Base-by-base conservation (phyloP, 352 stramenopile species). In the Globisporangium mamillatum region DNA sequence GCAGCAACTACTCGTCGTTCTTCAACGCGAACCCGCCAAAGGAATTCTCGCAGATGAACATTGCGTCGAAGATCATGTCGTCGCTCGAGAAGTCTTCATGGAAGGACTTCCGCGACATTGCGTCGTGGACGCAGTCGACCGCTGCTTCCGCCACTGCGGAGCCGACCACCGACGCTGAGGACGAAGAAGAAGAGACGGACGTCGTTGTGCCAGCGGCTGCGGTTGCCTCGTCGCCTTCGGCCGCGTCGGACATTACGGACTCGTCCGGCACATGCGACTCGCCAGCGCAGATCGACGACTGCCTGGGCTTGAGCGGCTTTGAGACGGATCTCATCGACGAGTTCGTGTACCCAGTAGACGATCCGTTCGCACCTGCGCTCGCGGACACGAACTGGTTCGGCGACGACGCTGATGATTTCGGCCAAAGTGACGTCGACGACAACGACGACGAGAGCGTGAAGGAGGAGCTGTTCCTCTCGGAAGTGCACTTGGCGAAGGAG, bases 81-180 rank as follows among this genome's bases (percentile, higher is more conserved):
- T 91, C 84, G 62, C 73, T 95, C n/a, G 88, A 95, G 69, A 93
- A 93, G 69, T 91, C 88, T n/a, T 91, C 88, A 67, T 95, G 88
- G 88, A 86, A 93, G 68, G 84, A 94, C 55, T 95, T 94, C 61
- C 86, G 89, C 60, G 87, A 93, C 59, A 78, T 94, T 29, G 86
- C 83, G 29, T 88, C 82, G 62, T 94, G 86, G 86, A 83, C 86
- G 44, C 44, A 52, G 44, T 52, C 44, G 10, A 72, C 82, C 73
- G 36, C 71, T 70, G 74, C 72, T 6, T 73, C 70, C 1, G 78
- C 69, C 0, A 77, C 72, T 9, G 75, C 75, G 18, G 76, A 63
- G 0, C 65, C 82, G 20, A 71, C 63, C 6, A 68, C 67, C 4
- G 77, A 84, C 48, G 75, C 73, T 63, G 79, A 81, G 16, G 64